Base-by-base conservation (phyloP, 768 basidiomycete genomes). In the Boletus rubescentipes region DNA sequence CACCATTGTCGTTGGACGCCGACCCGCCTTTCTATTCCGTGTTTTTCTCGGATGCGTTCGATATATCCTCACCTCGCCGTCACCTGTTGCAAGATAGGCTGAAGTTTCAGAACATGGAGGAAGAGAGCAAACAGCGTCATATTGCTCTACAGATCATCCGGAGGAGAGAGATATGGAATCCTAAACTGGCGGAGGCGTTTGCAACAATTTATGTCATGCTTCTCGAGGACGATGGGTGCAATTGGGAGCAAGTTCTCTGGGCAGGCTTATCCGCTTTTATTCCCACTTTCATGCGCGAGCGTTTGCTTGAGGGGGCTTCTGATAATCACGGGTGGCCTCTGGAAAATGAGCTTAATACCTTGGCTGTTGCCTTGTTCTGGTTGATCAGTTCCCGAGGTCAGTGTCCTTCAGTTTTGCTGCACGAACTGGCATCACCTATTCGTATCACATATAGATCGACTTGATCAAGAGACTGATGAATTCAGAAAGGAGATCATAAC, bases 141-240 rank as follows among this genome's bases (percentile, higher is more conserved):
- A 53, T 49, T 2, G 76, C 77, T 0, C 71, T 83, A n/a, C 72
- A 77, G 14, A 63, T 76, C 47, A 73, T 85, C 65, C 75, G 74
- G 20, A 59, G 56, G n/a, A 68, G 69, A 4, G 62, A 67, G 3
- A 51, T 78, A 29, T 66, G 75, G 57, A 61, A 74, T 53, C 67
- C 73, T 29, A 50, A 58, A 15, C 63, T 82, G 9, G 71, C 67
- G 0, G 75, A 80, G 52, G 77, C 76, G 11, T 65, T 87, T 30
- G 80, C 80, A 71, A 75, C 75, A 0, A 75, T 80, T 47, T 84
- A 80, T 61, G 63, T 79, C 34, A 84, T 87, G 81, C 68, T 84
- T 38, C 75, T 83, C 31, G 83, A 85, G 56, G 77, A 82, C 26
- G 78, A 76, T 49, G 75, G 73, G 43, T 76, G 73, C 55, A 84